Base-by-base conservation (phyloP, 306 rosid genomes). In the Urtica urens region DNA sequence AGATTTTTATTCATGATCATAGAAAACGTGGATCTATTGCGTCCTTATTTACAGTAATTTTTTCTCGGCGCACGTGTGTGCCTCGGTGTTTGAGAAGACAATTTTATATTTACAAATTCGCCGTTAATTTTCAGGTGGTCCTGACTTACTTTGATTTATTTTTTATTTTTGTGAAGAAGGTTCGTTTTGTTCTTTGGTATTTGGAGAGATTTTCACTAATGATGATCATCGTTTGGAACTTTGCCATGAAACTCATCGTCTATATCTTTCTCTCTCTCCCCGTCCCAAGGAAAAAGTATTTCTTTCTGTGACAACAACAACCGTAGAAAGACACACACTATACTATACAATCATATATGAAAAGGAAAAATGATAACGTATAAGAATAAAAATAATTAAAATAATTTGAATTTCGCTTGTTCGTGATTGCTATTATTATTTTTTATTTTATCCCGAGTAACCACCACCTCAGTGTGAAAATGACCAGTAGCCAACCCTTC, bases 381-480 rank as follows among this genome's bases (percentile, higher is more conserved):
- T 46, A 55, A 53, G 24, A 31, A 11, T 0, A 55, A 34, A 20
- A 48, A 38, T 0, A 57, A 60, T 45, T 35, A 14, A 35, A 69
- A n/a, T 2, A 0, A 22, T 47, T 29, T 37, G 17, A 20, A 43
- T 13, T 64, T 71, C 49, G 69, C 73, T 39, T 77, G 62, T 65
- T n/a, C n/a, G n/a, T 74, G 69, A 73, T 69, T 68, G 72, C 71
- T 66, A 51, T 59, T 67, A 59, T 53, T 65, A 57, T 64, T 69
- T 59, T 63, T 64, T 46, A n/a, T n/a, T n/a, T n/a, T n/a, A n/a
- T 78, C 10, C 65, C 46, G 73, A 63, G 69, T 68, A 83, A 78
- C 78, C 72, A 66, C 86, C 83, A 72, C 73, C 82, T 67, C 67
- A 63, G 70, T 73, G 42, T 77, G 97, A 84, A 81, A 90, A 69